Evolutionary conservation across 495 filamentous ascomycete species (phyloP).

Genomic region (Hypoxylon perforatum): DNA sequence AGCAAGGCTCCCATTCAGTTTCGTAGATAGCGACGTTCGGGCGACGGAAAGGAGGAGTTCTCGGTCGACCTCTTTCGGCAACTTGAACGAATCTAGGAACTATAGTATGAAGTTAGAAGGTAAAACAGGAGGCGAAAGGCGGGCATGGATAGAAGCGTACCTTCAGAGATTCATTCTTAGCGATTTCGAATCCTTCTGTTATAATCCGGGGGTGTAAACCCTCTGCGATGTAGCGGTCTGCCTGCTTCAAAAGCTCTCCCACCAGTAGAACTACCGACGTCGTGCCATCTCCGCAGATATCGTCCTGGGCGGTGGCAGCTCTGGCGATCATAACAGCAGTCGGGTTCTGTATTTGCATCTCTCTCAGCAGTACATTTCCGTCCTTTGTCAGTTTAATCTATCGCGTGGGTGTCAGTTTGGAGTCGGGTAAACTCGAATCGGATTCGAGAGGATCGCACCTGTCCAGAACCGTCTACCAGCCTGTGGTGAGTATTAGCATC

Average conservation of each 20-base stretch:
- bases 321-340: conserved; percentile 98
- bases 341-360: conserved; percentile 96
- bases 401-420: conserved; percentile 28
- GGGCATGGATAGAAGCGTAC: conserved; percentile 51
- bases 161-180: conserved; percentile 92
- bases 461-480: conserved; percentile 94
- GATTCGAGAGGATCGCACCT: conserved; percentile 66
- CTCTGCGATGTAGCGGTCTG: conserved; percentile 91
- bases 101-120: conserved; percentile 51
- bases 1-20: conserved; percentile 87
- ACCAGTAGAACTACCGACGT: conserved; percentile 96
- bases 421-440: conserved; percentile 17
- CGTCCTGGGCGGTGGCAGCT: conserved; percentile 97
- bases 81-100: conserved; percentile 96
- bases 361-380: conserved; percentile 91
- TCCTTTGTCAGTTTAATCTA: conserved; percentile 99
- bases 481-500: conserved; percentile 55
- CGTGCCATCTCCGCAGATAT: conserved; percentile 97
- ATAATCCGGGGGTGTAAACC: conserved; percentile 96
- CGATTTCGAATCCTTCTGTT: conserved; percentile 97
- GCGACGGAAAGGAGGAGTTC: conserved; percentile 95
- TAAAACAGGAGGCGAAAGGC: background rate
- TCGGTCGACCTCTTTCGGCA: conserved; percentile 84
- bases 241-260: conserved; percentile 97
- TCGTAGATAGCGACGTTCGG: conserved; percentile 93